phyloP scores from a whole-genome alignment of 352 stramenopile species.

The Phytopythium delawarense region DNA sequence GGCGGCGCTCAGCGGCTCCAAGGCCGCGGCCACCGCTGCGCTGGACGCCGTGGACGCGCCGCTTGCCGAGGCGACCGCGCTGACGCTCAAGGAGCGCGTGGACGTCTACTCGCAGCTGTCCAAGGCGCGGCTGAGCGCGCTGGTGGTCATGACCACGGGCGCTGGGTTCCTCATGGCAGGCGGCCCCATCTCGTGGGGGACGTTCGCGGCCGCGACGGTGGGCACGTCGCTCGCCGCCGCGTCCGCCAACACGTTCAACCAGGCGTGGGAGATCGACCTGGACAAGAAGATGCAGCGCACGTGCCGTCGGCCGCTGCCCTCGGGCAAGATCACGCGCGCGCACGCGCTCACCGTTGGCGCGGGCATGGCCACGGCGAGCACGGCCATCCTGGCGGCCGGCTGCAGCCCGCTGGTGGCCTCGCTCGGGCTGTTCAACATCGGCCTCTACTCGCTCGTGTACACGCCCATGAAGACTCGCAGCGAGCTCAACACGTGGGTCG shows the following conservation, averaged over 20 bases:
- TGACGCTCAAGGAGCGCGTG: slow-evolving; percentile 61
- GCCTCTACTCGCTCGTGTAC: slow-evolving; percentile 98
- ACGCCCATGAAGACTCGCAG: slow-evolving; percentile 97
- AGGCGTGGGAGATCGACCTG: slow-evolving; percentile 94
- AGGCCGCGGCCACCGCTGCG: slow-evolving; percentile 21
- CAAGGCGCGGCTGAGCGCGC: slow-evolving; percentile 91
- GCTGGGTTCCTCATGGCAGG: slow-evolving; percentile 96
- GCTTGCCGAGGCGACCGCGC: slow-evolving; percentile 11
- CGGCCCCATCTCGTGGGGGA: slow-evolving; percentile 86
- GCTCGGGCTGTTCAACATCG: slow-evolving; percentile 97
- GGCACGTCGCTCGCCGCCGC: slow-evolving; percentile 94
- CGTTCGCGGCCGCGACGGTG: slow-evolving; percentile 87
- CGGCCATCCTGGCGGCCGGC: slow-evolving; percentile 83
- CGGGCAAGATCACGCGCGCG: slow-evolving; percentile 65
- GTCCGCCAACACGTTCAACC: slow-evolving; percentile 97
- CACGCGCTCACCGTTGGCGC: slow-evolving; percentile 85
- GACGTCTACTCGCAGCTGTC: slow-evolving; percentile 89
- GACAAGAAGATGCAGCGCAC: slow-evolving; percentile 98
- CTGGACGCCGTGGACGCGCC: slow-evolving; percentile 19
- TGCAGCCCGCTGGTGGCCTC: slow-evolving; percentile 95
- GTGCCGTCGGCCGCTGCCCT: slow-evolving; percentile 90
- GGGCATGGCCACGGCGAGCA: slow-evolving; percentile 86
- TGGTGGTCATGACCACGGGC: slow-evolving; percentile 96
- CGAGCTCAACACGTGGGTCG: slow-evolving; percentile 98
- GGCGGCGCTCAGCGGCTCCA: slow-evolving; percentile 24